Evolutionary conservation across 2,329 filamentous ascomycete species (phyloP).

Genomic region (Arachnomyces sp.): DNA sequence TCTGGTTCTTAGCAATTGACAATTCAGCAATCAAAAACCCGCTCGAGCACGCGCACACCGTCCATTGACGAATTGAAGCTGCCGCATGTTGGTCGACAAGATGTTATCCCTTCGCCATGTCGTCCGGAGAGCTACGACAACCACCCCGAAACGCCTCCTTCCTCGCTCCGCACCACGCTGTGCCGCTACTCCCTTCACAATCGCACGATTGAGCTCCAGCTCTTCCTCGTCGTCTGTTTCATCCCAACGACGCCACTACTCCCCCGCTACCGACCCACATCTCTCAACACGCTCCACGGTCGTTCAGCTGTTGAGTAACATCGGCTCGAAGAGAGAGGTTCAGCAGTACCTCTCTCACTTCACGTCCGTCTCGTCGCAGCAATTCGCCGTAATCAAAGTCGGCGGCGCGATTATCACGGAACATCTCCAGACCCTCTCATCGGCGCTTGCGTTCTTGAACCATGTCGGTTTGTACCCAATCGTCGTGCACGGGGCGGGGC

Average conservation of each 20-base stretch:
- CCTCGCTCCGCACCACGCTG: conserved; percentile 27
- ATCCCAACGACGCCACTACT: conserved; percentile 32
- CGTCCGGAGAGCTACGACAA: conserved; percentile 37
- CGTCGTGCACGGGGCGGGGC: conserved; percentile 89
- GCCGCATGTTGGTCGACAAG: conserved; percentile 18
- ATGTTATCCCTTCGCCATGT: conserved; percentile 38
- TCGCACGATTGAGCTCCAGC: conserved; percentile 16
- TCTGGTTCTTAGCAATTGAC: no score
- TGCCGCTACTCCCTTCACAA: conserved; percentile 18
- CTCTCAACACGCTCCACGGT: conserved; percentile 70
- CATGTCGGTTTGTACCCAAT: conserved; percentile 92
- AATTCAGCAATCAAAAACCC: no score
- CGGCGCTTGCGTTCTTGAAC: conserved; percentile 82
- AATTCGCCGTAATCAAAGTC: conserved; percentile 97
- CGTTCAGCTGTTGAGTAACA: conserved; percentile 86
- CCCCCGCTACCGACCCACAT: conserved; percentile 42
- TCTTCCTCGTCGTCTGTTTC: conserved; percentile 21
- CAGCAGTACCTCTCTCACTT: conserved; percentile 98
- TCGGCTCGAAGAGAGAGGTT: conserved; percentile 90
- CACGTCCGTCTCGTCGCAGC: conserved; percentile 89
- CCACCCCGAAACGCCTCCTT: conserved; percentile 34
- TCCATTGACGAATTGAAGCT: conserved; percentile 2
- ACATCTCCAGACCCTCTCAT: conserved; percentile 83
- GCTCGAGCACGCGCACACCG: no score
- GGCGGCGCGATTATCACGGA: conserved; percentile 93